These are phyloP conservation scores for Synchytrium microbalum DNA, from an alignment of 371 early-diverging fungal species.

Conservation along the genomic window DNA sequence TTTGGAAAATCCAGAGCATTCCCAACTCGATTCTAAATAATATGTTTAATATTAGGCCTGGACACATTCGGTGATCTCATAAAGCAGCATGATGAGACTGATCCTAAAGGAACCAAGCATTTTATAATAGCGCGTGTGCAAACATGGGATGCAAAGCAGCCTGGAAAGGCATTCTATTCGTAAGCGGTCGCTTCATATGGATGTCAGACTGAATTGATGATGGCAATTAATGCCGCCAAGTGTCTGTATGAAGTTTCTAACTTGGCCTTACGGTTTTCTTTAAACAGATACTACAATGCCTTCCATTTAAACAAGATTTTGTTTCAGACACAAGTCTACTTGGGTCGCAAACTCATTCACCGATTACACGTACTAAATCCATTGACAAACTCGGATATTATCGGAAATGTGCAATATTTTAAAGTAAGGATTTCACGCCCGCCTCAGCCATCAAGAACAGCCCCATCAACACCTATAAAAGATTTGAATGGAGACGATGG, in stretches of 20 bases:
- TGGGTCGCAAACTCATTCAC: conserved; percentile 49
- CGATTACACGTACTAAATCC: conserved; percentile 54
- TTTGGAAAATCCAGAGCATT: no score
- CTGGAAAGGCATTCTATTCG: conserved; percentile 35
- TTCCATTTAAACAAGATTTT: conserved; percentile 50
- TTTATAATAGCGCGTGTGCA: conserved; percentile 53
- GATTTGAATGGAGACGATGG: background rate
- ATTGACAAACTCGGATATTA: conserved; percentile 52
- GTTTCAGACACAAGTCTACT: conserved; percentile 53
- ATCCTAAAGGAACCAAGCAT: conserved; percentile 23
- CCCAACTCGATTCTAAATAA: no score
- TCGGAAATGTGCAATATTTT: conserved; percentile 53
- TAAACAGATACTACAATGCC: conserved; percentile 41
- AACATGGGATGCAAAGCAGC: conserved; percentile 52
- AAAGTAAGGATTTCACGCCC: conserved; percentile 23
- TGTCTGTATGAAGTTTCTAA: background rate
- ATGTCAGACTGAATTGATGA: no score
- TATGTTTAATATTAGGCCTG: conserved; percentile 21
- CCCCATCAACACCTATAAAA: background rate
- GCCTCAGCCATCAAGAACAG: background rate
- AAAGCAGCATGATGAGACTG: conserved; percentile 23
- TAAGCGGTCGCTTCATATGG: background rate
- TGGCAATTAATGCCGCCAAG: no score
- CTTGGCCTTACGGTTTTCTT: background rate
- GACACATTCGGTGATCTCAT: conserved; percentile 45